Evolutionary conservation across 352 stramenopile genomes (phyloP).

Genomic region (Phytophthora melonis): DNA sequence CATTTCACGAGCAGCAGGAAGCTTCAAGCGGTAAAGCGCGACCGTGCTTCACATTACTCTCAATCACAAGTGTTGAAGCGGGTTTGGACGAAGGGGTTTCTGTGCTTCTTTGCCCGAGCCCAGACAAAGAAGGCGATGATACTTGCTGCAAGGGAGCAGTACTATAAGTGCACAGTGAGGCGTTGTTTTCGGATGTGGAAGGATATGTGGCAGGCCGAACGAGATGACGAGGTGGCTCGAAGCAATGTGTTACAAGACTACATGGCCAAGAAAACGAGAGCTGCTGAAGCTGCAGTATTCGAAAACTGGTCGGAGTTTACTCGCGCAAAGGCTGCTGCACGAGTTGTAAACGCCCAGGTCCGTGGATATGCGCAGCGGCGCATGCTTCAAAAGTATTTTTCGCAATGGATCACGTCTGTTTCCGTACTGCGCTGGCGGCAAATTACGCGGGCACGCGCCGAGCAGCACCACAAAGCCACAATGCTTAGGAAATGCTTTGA

Average conservation of each 20-base stretch:
- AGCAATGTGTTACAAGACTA: constrained; percentile 14
- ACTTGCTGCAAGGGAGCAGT: constrained; percentile 7
- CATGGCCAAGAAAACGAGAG: constrained; percentile 2
- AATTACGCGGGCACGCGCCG: constrained; percentile 46
- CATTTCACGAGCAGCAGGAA: constrained; percentile 35
- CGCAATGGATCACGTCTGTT: constrained; percentile 42
- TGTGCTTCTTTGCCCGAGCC: constrained; percentile 14
- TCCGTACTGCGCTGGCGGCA: constrained; percentile 53
- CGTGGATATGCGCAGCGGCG: constrained; percentile 38
- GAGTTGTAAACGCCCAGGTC: constrained; percentile 45
- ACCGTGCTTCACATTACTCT: constrained; percentile 21
- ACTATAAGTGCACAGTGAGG: constrained; percentile 7
- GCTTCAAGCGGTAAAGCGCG: constrained; percentile 18
- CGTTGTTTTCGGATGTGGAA: constrained; percentile 32
- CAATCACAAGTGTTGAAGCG: constrained; percentile 29
- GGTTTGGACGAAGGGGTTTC: constrained; percentile 38
- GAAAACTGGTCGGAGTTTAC: constrained; percentile 35
- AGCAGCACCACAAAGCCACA: constrained; percentile 37
- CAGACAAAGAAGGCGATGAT: constrained; percentile 19
- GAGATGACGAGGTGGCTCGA: constrained; percentile 9
- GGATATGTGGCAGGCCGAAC: constrained; percentile 19
- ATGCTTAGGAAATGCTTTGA: constrained; percentile 44
- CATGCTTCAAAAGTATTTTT: constrained; percentile 34
- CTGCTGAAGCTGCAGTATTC: constrained; percentile 13
- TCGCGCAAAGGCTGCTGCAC: constrained; percentile 29